Conservation (phyloP, 306 rosid species). For the Trifolium dubium region DNA sequence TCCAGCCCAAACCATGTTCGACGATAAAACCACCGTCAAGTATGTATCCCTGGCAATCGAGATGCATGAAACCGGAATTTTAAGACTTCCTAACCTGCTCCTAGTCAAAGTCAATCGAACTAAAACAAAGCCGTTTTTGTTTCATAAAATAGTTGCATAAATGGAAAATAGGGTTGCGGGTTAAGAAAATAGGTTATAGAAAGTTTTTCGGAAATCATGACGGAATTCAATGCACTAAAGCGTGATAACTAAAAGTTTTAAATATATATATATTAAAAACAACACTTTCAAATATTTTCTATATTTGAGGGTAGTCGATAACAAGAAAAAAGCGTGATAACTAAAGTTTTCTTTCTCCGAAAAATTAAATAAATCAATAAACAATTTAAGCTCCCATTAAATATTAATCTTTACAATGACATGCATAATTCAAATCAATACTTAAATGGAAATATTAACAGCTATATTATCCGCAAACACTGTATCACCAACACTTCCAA, state of each 20-base stretch:
- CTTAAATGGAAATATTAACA: not conserved
- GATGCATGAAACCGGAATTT: conserved; percentile 25
- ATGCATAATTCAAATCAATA: conserved; percentile 8
- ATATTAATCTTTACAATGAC: not conserved
- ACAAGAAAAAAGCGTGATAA: not conserved
- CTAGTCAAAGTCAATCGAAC: not conserved
- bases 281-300: not conserved
- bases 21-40: not conserved
- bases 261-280: not conserved
- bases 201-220: not conserved
- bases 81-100: not conserved
- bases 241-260: no score
- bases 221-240: not conserved
- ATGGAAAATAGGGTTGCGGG: not conserved
- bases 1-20: no score
- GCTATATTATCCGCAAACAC: conserved; percentile 27
- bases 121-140: not conserved
- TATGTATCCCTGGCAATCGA: not conserved
- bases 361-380: conserved; percentile 5
- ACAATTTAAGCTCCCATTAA: conserved; percentile 18
- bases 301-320: not conserved
- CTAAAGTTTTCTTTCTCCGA: not conserved
- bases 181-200: not conserved
- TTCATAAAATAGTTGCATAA: conserved; percentile 15
- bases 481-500: no score